Conservation (phyloP, 1,284 basidiomycete species). For the Ustilago nuda region DNA sequence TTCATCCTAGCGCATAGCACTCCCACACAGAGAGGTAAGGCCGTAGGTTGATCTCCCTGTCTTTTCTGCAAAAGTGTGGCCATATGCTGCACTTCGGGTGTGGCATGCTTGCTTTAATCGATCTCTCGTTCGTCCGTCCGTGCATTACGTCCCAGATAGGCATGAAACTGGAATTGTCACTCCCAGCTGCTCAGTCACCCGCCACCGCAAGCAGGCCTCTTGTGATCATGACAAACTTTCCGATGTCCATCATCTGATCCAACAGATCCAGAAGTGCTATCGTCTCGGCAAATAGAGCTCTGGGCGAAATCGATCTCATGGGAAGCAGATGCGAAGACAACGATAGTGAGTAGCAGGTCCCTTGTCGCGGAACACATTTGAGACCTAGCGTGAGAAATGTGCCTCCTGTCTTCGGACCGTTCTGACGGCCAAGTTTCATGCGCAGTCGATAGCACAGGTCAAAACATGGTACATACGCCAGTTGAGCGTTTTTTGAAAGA, state of each 20-base stretch:
- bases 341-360: background rate
- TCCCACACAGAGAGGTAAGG: background rate
- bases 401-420: background rate
- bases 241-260: background rate
- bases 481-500: too few relatives aligned
- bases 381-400: background rate
- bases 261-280: background rate
- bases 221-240: background rate
- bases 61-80: background rate
- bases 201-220: background rate
- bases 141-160: background rate
- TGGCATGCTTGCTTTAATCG: background rate
- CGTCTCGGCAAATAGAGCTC: background rate
- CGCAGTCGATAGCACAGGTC: background rate
- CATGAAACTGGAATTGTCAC: background rate
- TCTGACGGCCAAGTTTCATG: background rate
- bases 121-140: background rate
- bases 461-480: background rate
- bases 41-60: background rate
- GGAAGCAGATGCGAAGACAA: background rate
- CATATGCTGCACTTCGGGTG: background rate
- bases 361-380: background rate
- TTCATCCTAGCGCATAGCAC: background rate
- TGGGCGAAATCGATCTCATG: background rate
- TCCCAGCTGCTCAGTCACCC: slow-evolving; percentile 2